Conservation (phyloP, 208 protist genomes). For the Strigomonas galati region DNA sequence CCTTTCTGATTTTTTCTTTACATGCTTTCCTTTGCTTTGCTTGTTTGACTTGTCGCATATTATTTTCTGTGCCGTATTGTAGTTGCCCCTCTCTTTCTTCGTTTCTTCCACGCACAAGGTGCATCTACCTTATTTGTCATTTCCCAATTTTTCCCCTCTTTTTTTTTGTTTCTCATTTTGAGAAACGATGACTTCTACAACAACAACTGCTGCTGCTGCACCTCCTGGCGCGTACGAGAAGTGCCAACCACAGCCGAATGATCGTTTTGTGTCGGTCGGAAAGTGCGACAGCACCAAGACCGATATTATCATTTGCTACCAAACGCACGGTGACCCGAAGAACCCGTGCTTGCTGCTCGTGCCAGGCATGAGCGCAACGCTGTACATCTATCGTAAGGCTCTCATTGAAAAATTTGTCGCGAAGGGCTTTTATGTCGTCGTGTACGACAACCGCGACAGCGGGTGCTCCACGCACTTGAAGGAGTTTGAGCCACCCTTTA, state of each 20-base stretch:
- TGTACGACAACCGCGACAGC: slow-evolving; percentile 73
- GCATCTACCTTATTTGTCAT: neutral
- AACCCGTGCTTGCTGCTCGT: slow-evolving; percentile 65
- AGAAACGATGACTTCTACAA: neutral
- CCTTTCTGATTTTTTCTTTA: too few species aligned
- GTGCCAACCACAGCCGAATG: slow-evolving; percentile 29
- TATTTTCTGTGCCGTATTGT: neutral
- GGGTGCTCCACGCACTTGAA: slow-evolving; percentile 63
- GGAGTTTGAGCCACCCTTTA: slow-evolving; percentile 21
- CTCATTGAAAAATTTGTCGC: slow-evolving; percentile 39
- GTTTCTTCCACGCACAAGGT: neutral
- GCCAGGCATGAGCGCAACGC: slow-evolving; percentile 30
- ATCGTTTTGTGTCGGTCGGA: slow-evolving; percentile 48
- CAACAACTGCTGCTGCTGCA: neutral
- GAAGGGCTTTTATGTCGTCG: slow-evolving; percentile 55
- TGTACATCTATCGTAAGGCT: slow-evolving; percentile 15
- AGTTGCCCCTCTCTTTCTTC: neutral
- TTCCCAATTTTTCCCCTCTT: neutral
- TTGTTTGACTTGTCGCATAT: slow-evolving; percentile 2
- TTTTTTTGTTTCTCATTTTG: neutral
- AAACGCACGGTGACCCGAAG: slow-evolving; percentile 37
- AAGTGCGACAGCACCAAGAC: slow-evolving; percentile 36
- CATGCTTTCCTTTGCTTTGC: neutral
- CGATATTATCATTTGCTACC: slow-evolving; percentile 65
- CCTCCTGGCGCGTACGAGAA: neutral